Evolutionary conservation across 352 stramenopile species (phyloP).

Genomic region (Pythium diclinum): DNA sequence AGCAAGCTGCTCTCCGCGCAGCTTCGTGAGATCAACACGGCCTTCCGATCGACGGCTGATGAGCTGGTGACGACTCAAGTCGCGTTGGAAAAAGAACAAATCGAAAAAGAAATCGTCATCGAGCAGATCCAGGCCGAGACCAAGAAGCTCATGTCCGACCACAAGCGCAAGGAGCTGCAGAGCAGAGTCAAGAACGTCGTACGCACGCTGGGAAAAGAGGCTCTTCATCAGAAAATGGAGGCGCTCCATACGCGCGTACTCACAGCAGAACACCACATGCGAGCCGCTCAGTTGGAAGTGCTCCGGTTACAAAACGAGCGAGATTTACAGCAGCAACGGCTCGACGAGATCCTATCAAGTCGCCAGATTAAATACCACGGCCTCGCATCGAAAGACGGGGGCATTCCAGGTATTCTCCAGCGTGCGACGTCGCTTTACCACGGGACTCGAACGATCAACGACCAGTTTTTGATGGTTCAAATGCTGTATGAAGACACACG

Average conservation of each 20-base stretch:
- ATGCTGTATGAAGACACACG: slow-evolving; percentile 56
- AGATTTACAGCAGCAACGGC: slow-evolving; percentile 32
- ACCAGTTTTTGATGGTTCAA: slow-evolving; percentile 51
- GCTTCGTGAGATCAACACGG: slow-evolving; percentile 41
- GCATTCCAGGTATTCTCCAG: slow-evolving; percentile 52
- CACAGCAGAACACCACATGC: slow-evolving; percentile 54
- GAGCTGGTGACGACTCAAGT: slow-evolving; percentile 51
- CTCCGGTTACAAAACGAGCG: slow-evolving; percentile 34
- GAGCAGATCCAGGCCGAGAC: slow-evolving; percentile 49
- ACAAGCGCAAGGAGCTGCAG: slow-evolving; percentile 49
- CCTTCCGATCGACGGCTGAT: slow-evolving; percentile 42
- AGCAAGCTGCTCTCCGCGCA: slow-evolving; percentile 47
- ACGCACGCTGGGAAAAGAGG: slow-evolving; percentile 59
- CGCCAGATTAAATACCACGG: slow-evolving; percentile 53
- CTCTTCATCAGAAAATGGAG: slow-evolving; percentile 63
- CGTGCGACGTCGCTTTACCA: slow-evolving; percentile 42
- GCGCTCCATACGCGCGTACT: slow-evolving; percentile 44
- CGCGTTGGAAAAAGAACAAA: slow-evolving; percentile 44
- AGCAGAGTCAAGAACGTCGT: slow-evolving; percentile 52
- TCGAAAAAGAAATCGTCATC: slow-evolving; percentile 37
- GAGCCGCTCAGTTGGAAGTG: slow-evolving; percentile 44
- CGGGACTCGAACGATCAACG: slow-evolving; percentile 35
- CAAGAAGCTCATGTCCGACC: slow-evolving; percentile 46
- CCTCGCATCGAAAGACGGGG: slow-evolving; percentile 35
- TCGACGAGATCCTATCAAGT: slow-evolving; percentile 56